Percentiles rank a stretch among this genome's conserved stretches.
Evolutionary conservation across 768 basidiomycete genomes (phyloP).

Genomic region (Hericium rajendrae): DNA sequence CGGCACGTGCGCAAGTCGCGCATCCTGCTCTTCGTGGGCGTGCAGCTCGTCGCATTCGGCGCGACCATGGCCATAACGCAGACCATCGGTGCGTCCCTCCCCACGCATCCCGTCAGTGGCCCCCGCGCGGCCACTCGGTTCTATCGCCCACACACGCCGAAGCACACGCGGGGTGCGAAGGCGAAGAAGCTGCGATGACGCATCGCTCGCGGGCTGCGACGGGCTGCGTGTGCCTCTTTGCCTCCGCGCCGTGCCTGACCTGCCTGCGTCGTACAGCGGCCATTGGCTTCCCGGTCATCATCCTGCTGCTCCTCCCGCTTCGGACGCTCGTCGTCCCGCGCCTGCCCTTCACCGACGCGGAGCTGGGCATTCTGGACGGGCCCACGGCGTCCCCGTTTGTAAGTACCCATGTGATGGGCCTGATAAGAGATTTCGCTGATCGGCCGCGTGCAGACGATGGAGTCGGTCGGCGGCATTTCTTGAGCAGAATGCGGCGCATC

Average conservation of each 20-base stretch:
- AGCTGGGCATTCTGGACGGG: constrained; percentile 79
- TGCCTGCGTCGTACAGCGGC: constrained; percentile 41
- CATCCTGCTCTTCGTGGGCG: constrained; percentile 57
- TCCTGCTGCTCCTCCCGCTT: constrained; percentile 73
- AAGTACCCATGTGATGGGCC: constrained; percentile 23
- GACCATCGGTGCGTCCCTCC: constrained; percentile 52
- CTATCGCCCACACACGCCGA: too few species aligned
- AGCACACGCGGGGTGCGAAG: too few species aligned
- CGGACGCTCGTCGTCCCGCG: constrained; percentile 63
- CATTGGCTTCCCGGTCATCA: constrained; percentile 86
- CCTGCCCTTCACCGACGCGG: constrained; percentile 66
- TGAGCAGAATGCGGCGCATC: neutral
- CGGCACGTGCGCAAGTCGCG: constrained; percentile 64
- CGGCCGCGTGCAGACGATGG: constrained; percentile 7
- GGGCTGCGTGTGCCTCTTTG: neutral
- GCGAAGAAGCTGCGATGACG: too few species aligned
- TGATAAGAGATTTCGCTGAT: neutral
- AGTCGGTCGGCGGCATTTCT: constrained; percentile 10
- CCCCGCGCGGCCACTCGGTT: neutral
- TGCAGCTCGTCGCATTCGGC: constrained; percentile 80
- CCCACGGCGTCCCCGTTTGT: constrained; percentile 85
- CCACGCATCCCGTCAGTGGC: neutral
- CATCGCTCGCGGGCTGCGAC: neutral
- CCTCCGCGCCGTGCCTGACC: neutral
- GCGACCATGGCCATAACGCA: constrained; percentile 88